Evolutionary conservation across 257 asterid genomes (phyloP).

Genomic region (Nyctanthes arbortristis): DNA sequence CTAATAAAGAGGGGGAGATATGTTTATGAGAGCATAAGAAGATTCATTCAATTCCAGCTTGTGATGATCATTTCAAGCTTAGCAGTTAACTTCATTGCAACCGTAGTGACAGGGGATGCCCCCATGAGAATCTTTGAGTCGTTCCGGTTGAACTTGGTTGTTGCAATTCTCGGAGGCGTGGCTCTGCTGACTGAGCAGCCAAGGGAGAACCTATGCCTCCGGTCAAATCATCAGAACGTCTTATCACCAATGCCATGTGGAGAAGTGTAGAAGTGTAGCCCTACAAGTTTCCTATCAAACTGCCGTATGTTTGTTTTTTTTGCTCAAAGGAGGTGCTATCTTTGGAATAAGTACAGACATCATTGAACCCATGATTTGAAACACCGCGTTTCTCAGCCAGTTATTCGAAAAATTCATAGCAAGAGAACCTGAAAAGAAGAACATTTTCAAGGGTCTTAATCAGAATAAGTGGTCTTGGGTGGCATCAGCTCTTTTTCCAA

Average conservation of each 20-base stretch:
- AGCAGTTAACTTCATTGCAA: constrained; percentile 25
- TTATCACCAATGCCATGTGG: constrained; percentile 33
- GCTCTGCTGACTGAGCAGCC: constrained; percentile 26
- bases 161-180: constrained; percentile 32
- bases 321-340: constrained; percentile 23
- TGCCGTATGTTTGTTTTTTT: constrained; percentile 24
- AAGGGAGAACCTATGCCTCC: background rate
- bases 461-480: constrained; percentile 22
- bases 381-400: constrained; percentile 32
- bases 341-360: constrained; percentile 15
- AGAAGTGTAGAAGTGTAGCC: constrained; percentile 33
- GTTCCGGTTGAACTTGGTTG: constrained; percentile 35
- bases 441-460: constrained; percentile 26
- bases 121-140: constrained; percentile 29
- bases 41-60: constrained; percentile 32
- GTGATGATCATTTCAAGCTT: constrained; percentile 21
- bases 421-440: constrained; percentile 25
- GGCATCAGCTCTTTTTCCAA: constrained; percentile 12
- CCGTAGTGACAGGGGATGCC: constrained; percentile 20
- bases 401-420: constrained; percentile 29
- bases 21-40: constrained; percentile 27
- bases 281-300: constrained; percentile 39
- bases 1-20: constrained; percentile 27
- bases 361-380: constrained; percentile 22
- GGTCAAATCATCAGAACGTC: background rate